Conservation (phyloP, 2,329 filamentous ascomycete species). For the Paraphaeosphaeria minitans region DNA sequence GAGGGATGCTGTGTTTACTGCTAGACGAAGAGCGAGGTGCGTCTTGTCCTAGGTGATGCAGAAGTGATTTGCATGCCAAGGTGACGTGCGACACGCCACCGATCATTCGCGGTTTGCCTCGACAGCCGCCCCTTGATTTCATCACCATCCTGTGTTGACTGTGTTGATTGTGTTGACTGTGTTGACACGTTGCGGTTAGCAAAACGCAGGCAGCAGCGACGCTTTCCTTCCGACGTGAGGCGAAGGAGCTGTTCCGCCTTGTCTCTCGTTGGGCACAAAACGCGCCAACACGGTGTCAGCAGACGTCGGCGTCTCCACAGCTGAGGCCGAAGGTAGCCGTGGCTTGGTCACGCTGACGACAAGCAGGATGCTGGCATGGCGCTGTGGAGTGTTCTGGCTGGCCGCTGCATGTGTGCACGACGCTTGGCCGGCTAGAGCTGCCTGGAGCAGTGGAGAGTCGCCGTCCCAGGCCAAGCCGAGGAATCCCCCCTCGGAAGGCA, state of each 20-base stretch:
- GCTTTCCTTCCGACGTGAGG: conserved; percentile 1
- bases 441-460: conserved; percentile 3
- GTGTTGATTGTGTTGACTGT: not conserved
- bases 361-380: conserved; percentile 16
- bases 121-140: not conserved
- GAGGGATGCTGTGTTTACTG: not conserved
- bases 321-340: conserved; percentile 15
- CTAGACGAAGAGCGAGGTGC: not conserved
- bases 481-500: conserved; percentile 11
- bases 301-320: conserved; percentile 13
- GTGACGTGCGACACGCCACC: not conserved
- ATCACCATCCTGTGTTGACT: not conserved
- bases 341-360: conserved; percentile 26
- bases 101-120: not conserved
- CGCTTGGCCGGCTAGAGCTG: conserved; percentile 19
- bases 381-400: conserved; percentile 22
- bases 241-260: not conserved
- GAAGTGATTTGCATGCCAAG: not conserved
- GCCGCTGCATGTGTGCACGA: no score
- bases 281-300: conserved; percentile 35
- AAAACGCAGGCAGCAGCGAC: conserved; percentile 9
- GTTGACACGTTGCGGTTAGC: not conserved
- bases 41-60: not conserved
- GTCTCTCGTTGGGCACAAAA: not conserved
- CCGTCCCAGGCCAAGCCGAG: not conserved